Base-by-base conservation (phyloP, 768 basidiomycete species). In the Tubosaeta brunneosetosa region DNA sequence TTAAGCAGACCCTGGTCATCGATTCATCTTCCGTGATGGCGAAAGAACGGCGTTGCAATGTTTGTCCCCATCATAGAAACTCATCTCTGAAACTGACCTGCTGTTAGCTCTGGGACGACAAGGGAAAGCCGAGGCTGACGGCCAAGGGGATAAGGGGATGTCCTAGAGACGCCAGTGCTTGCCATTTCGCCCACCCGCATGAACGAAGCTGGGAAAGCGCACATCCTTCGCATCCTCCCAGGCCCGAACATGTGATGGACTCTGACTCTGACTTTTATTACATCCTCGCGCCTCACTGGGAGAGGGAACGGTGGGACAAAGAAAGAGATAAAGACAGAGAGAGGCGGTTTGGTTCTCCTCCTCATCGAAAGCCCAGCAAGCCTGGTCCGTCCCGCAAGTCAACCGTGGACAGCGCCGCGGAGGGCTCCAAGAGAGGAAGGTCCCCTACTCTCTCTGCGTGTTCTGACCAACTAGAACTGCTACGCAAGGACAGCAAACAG, bases 171-270 rank as follows among this genome's bases (percentile, higher is more conserved):
- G 62, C 55, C 40, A 57, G 47, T 37, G 52, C 19, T n/a, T 69
- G 68, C 46, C 44, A n/a, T 37, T 70, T 68, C 29, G 70, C 46
- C 13, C 68, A 69, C 26, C 73, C 73, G 6, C 57, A 58, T 49
- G 65, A 72, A 27, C 64, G 66, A 2, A 55, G 55, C 14, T 74
- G 73, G 73, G 41, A 49, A 47, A 34, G 45, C n/a, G 73, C 73
- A 1, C 45, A 47, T 3, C 26, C 53, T 44, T 70, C 68, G 43
- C 9, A 27, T 26, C 68, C 68, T 33, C 70, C 68, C 11, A 61
- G 16, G 42, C 27, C 3, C 17, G 57, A 60, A 1, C 0, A 22
- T 4, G 59, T 70, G 25, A 27, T 13, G 10, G 70, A 70, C 56
- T 49, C 50, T 3, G 57, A 65, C 19, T 44, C 47, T 2, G 55